phyloP scores from a whole-genome alignment of 2,329 filamentous ascomycete species.

The Arachnomyces sp. region DNA sequence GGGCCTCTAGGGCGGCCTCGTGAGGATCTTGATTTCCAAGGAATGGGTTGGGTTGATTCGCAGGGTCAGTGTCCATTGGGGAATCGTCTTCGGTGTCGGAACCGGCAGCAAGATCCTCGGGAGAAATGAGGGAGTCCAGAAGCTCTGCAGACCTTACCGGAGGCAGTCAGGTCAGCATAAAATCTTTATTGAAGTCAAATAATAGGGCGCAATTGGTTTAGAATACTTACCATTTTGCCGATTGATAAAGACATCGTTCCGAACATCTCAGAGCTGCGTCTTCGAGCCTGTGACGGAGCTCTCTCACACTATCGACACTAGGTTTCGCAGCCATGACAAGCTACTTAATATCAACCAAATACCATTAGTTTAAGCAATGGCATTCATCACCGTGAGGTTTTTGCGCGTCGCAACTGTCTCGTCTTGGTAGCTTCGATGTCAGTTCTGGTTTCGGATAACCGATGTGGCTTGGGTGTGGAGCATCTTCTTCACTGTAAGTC shows the following conservation, averaged over 20 bases:
- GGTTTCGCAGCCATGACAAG: conserved; percentile 27
- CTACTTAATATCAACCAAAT: no score
- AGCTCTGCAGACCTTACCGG: conserved; percentile 79
- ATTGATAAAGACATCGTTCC: conserved; percentile 90
- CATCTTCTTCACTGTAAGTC: not conserved
- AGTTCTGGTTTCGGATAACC: no score
- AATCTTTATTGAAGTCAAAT: not conserved
- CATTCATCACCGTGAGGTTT: not conserved
- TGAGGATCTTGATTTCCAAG: conserved; percentile 55
- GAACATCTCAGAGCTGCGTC: conserved; percentile 85
- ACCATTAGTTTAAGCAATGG: no score
- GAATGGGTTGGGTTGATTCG: conserved; percentile 45
- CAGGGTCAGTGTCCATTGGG: conserved; percentile 49
- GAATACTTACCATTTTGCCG: conserved; percentile 74
- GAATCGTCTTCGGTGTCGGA: conserved; percentile 54
- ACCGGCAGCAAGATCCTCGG: conserved; percentile 43
- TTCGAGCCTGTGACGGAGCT: conserved; percentile 68
- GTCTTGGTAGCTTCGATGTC: no score
- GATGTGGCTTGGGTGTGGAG: conserved; percentile 1
- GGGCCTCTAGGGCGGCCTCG: conserved; percentile 68
- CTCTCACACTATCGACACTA: conserved; percentile 35
- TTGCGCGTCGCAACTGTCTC: no score
- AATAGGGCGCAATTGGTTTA: conserved; percentile 1
- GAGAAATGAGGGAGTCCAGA: conserved; percentile 65
- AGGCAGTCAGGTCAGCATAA: conserved; percentile 10